Evolutionary conservation across 495 filamentous ascomycete species (phyloP).

Genomic region (Schizothecium vesticola): DNA sequence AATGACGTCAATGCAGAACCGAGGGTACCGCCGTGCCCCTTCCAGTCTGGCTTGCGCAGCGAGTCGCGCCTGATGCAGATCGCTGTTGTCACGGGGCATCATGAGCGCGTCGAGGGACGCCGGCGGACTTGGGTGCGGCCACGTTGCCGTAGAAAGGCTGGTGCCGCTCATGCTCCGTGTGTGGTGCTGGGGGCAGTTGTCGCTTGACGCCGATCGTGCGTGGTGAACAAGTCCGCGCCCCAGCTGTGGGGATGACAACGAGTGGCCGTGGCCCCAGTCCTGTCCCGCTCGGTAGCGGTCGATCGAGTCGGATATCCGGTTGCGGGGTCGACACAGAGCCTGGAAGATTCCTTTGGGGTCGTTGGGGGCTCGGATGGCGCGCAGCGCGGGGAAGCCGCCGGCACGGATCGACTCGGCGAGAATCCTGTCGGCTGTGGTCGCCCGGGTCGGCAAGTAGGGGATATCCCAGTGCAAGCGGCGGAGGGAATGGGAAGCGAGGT

Average conservation of each 20-base stretch:
- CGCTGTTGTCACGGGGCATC: slow-evolving; percentile 33
- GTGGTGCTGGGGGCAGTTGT: neutral
- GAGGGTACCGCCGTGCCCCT: slow-evolving; percentile 44
- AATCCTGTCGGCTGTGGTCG: slow-evolving; percentile 57
- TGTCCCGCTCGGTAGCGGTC: slow-evolving; percentile 36
- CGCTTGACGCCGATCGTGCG: neutral
- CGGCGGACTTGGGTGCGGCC: slow-evolving; percentile 1
- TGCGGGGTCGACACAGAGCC: slow-evolving; percentile 56
- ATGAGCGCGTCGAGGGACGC: slow-evolving; percentile 30
- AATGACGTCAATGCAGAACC: slow-evolving; percentile 48
- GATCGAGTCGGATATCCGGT: slow-evolving; percentile 28
- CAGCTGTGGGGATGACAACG: neutral
- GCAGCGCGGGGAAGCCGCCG: slow-evolving; percentile 65
- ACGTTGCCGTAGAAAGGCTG: neutral
- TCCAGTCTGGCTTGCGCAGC: slow-evolving; percentile 56
- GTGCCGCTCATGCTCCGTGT: neutral
- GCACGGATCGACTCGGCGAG: slow-evolving; percentile 67
- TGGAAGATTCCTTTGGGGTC: slow-evolving; percentile 72
- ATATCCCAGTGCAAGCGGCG: slow-evolving; percentile 80
- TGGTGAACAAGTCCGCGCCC: neutral
- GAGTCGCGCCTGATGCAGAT: slow-evolving; percentile 46
- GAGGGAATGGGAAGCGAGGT: slow-evolving; percentile 63
- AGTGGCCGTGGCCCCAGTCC: slow-evolving; percentile 11
- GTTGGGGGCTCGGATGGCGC: slow-evolving; percentile 62
- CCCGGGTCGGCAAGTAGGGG: slow-evolving; percentile 39